Base-by-base conservation (phyloP, 1,139 yeast genomes). In the Zygosaccharomyces sapae region DNA sequence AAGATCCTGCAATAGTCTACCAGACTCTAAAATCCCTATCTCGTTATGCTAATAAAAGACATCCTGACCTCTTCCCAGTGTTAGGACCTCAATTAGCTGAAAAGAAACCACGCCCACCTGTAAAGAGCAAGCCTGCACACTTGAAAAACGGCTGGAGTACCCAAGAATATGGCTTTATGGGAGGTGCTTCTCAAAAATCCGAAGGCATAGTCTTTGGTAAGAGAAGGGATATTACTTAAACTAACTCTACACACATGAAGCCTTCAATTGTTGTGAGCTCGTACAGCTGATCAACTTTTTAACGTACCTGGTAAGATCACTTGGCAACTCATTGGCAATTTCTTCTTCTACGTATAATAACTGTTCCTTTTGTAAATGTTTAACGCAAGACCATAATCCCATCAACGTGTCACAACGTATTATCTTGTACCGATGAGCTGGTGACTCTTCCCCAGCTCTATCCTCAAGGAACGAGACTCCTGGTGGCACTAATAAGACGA, bases 1-100 rank as follows among this genome's bases (percentile, higher is more conserved):
- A 77, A 55, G 95, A 88, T 63, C 89, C 92, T 0, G 83, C 86
- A 43, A 90, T 84, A 55, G 88, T 88, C 4, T 68, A 83, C 13
- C 80, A 86, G 53, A 78, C 94, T 0, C 69, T 88, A 39, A 81
- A 86, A 59, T 79, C 95, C 1, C 72, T 88, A 44, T 83, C 94
- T 0, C 71, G 96, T 48, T 72, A 77, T 52, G 77, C 80, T 1
- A 75, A 78, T 53, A 69, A 70, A 48, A 68, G 70, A 39, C 70
- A 79, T 61, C 71, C 76, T 3, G 53, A 59, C 8, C 66, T 70
- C 16, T 61, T 62, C 37, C 78, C 76, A 0, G 74, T 76, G 1
- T 65, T 80, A 27, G 84, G 84, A 0, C 84, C 83, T 16, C 66
- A 70, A 41, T 54, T 69, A 38, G 62, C 70, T 12, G 64, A 59